Conservation (phyloP, 2,329 filamentous ascomycete genomes). For the Periconia sp. region DNA sequence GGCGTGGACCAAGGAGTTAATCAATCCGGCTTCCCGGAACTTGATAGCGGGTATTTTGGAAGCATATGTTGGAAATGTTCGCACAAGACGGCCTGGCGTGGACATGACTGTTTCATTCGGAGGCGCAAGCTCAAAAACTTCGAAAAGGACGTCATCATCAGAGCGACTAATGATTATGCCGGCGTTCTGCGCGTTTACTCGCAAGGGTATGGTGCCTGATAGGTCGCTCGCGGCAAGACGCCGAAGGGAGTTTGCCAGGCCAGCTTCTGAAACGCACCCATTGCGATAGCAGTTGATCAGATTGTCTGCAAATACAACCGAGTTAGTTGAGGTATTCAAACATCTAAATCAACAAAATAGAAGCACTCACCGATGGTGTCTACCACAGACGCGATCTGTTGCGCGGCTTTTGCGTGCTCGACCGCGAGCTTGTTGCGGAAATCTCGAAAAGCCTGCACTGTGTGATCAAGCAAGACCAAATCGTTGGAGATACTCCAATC, state of each 20-base stretch:
- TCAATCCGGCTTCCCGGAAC: constrained; percentile 17
- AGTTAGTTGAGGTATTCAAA: constrained; percentile 3
- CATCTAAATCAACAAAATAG: not conserved
- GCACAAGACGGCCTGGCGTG: constrained; percentile 43
- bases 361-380: constrained; percentile 6
- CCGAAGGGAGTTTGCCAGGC: constrained; percentile 10
- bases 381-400: constrained; percentile 10
- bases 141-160: constrained; percentile 32
- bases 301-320: constrained; percentile 13
- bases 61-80: constrained; percentile 49
- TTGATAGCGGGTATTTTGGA: constrained; percentile 33
- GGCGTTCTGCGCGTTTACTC: constrained; percentile 52
- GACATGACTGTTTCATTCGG: constrained; percentile 41
- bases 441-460: constrained; percentile 12
- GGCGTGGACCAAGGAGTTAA: constrained; percentile 28
- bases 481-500: constrained; percentile 23
- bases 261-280: constrained; percentile 8
- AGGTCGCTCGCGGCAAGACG: constrained; percentile 17
- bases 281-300: constrained; percentile 6
- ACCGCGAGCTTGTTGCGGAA: constrained; percentile 6
- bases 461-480: constrained; percentile 12
- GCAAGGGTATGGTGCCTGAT: constrained; percentile 34
- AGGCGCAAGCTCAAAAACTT: constrained; percentile 53
- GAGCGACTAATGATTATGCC: constrained; percentile 45
- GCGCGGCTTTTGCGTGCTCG: constrained; percentile 1